Conservation (phyloP, 2,329 filamentous ascomycete genomes). For the Aspergillus fructus region DNA sequence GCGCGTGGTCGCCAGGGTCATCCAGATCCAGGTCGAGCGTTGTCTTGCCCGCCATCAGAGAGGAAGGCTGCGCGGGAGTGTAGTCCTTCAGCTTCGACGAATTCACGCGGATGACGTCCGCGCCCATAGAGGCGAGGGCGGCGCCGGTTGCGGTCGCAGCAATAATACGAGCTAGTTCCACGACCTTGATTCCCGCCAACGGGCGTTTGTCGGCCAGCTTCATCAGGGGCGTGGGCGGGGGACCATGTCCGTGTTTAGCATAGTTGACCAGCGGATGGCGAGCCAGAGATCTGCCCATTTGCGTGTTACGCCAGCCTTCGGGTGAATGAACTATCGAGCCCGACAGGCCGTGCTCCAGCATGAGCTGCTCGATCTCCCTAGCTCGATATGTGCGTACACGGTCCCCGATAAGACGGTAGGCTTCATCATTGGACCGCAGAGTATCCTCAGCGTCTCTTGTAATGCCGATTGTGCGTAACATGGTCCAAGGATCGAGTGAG, state of each 20-base stretch:
- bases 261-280: not conserved
- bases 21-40: slow-evolving; percentile 45
- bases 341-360: slow-evolving; percentile 43
- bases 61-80: not conserved
- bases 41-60: slow-evolving; percentile 8
- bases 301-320: not conserved
- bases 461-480: not conserved
- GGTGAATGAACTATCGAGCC: slow-evolving; percentile 39
- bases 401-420: slow-evolving; percentile 25
- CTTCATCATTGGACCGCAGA: not conserved
- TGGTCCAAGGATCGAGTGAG: slow-evolving; percentile 44
- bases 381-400: slow-evolving; percentile 35
- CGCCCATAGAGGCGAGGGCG: slow-evolving; percentile 47
- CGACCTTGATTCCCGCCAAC: slow-evolving; percentile 49
- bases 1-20: slow-evolving; percentile 35
- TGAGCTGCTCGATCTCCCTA: slow-evolving; percentile 45
- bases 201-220: slow-evolving; percentile 28
- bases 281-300: not conserved
- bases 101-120: slow-evolving; percentile 50
- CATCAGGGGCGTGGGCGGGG: not conserved
- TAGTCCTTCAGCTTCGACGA: slow-evolving; percentile 18
- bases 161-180: slow-evolving; percentile 42
- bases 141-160: slow-evolving; percentile 46
- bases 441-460: not conserved
- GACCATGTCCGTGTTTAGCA: not conserved